Evolutionary conservation across 1,139 yeast species (phyloP).

Genomic region (Kodamaea fungicola): DNA sequence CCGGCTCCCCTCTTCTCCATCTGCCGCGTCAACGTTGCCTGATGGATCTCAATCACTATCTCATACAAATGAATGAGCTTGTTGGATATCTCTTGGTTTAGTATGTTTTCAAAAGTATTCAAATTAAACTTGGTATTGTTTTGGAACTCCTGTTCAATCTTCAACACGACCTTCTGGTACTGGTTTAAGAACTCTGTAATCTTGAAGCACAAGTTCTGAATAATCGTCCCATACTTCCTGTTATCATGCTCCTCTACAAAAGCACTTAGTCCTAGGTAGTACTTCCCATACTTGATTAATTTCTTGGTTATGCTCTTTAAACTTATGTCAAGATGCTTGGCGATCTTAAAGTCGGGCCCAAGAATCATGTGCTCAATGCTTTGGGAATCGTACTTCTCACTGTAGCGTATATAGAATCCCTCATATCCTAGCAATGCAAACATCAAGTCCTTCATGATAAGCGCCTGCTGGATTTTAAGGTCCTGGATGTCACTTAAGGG

Average conservation of each 20-base stretch:
- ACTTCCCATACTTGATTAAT: conserved; percentile 60
- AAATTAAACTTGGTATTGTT: conserved; percentile 36
- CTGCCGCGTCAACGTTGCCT: conserved; percentile 28
- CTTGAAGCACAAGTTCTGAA: conserved; percentile 69
- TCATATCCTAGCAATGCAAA: conserved; percentile 72
- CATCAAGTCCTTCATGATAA: conserved; percentile 67
- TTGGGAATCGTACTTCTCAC: conserved; percentile 54
- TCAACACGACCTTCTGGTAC: conserved; percentile 49
- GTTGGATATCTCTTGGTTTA: conserved; percentile 29
- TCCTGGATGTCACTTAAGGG: conserved; percentile 43
- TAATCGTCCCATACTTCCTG: conserved; percentile 60
- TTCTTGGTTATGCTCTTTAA: conserved; percentile 69
- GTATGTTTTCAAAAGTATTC: conserved; percentile 29
- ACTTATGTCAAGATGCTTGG: conserved; percentile 70
- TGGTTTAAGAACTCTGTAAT: conserved; percentile 46
- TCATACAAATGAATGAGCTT: conserved; percentile 55
- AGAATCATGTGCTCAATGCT: conserved; percentile 33
- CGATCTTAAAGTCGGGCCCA: conserved; percentile 77
- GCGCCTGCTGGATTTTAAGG: conserved; percentile 62
- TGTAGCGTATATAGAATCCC: conserved; percentile 71
- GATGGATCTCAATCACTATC: conserved; percentile 45
- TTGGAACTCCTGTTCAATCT: conserved; percentile 53
- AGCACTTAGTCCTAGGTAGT: conserved; percentile 50
- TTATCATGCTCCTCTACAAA: conserved; percentile 59
- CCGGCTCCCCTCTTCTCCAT: conserved; percentile 10